Evolutionary conservation across 768 basidiomycete genomes (phyloP).

Genomic region (Lactarius akahatsu): DNA sequence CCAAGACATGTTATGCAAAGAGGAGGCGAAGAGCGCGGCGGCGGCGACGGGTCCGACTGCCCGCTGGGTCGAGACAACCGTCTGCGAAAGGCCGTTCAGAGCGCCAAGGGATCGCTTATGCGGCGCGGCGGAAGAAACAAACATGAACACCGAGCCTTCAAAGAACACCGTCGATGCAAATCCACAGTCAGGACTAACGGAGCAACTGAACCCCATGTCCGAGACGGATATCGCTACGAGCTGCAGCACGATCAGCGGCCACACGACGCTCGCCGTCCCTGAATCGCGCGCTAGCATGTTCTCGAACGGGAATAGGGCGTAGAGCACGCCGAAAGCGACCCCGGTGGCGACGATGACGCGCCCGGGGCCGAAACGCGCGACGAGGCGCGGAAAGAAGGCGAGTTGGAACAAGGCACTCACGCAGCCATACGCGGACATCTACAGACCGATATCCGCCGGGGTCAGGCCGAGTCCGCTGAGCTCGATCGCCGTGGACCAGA

Average conservation of each 20-base stretch:
- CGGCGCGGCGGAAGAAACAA: slow-evolving; percentile 36
- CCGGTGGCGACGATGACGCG: neutral
- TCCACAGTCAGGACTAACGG: neutral
- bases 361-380: neutral
- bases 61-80: slow-evolving; percentile 48
- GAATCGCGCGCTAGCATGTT: too few species aligned
- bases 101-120: slow-evolving; percentile 43
- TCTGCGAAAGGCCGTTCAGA: slow-evolving; percentile 37
- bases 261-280: neutral
- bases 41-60: slow-evolving; percentile 37
- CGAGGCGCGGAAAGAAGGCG: neutral
- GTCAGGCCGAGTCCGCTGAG: neutral
- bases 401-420: neutral
- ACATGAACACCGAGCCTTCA: slow-evolving; percentile 33
- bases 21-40: slow-evolving; percentile 52
- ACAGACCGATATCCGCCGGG: neutral
- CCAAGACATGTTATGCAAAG: slow-evolving; percentile 44
- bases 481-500: neutral
- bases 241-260: slow-evolving; percentile 1
- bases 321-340: neutral
- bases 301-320: slow-evolving; percentile 31
- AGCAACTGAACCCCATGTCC: neutral
- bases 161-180: too few species aligned
- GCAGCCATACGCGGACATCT: neutral
- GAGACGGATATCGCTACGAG: neutral